A percentile compares a stretch with the other conserved stretches of the same genome.
Conservation (phyloP, 495 filamentous ascomycete species). For the Haplographium delicatum region DNA sequence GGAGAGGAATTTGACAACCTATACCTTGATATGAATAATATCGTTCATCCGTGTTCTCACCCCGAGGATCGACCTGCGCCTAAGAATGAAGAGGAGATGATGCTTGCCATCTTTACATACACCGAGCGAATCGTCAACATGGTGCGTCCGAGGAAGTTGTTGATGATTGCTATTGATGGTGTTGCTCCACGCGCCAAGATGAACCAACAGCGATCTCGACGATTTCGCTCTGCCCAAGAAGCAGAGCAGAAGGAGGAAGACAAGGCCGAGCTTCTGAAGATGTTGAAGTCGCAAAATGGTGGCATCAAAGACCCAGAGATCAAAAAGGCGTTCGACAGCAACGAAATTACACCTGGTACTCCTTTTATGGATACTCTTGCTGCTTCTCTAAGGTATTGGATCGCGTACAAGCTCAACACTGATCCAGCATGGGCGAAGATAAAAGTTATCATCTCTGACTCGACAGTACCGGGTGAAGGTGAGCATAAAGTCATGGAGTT, state of each 20-base stretch:
- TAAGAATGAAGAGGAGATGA: slow-evolving; percentile 97
- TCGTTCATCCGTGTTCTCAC: slow-evolving; percentile 98
- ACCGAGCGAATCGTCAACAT: slow-evolving; percentile 98
- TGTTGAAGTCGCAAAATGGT: slow-evolving; percentile 69
- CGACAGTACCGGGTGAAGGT: slow-evolving; percentile 94
- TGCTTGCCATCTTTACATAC: slow-evolving; percentile 95
- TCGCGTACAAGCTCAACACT: slow-evolving; percentile 91
- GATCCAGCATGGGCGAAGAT: slow-evolving; percentile 94
- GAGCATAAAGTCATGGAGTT: slow-evolving; percentile 99
- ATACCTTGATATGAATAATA: slow-evolving; percentile 99
- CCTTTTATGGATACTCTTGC: slow-evolving; percentile 98
- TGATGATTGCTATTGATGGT: slow-evolving; percentile 97
- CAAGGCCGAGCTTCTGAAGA: slow-evolving; percentile 76
- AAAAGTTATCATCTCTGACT: slow-evolving; percentile 97
- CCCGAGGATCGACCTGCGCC: slow-evolving; percentile 90
- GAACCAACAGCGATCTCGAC: slow-evolving; percentile 92
- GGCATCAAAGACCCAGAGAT: slow-evolving; percentile 55
- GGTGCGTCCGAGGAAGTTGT: slow-evolving; percentile 88
- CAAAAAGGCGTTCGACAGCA: slow-evolving; percentile 96
- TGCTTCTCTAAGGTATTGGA: slow-evolving; percentile 86
- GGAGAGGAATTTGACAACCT: slow-evolving; percentile 97
- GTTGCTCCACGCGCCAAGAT: slow-evolving; percentile 94
- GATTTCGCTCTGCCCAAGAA: slow-evolving; percentile 90
- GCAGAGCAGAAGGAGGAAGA: slow-evolving; percentile 91
- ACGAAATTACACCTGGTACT: slow-evolving; percentile 95